These are phyloP conservation scores for Russula dissimulans DNA, from an alignment of 768 basidiomycete genomes.

Conservation along the genomic window DNA sequence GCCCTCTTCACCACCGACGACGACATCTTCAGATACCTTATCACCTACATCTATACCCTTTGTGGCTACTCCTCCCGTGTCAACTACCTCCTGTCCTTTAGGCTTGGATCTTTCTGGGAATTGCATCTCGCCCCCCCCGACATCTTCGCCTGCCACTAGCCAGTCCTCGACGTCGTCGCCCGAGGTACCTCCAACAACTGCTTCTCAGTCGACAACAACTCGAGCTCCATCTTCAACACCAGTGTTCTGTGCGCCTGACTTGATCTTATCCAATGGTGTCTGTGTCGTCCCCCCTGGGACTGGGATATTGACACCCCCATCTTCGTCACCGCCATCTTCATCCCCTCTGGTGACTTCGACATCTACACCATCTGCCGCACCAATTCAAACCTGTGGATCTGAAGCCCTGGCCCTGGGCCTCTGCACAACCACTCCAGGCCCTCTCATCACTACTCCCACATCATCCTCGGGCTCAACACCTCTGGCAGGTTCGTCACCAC, in stretches of 20 bases:
- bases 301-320: too few species aligned
- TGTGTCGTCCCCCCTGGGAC: too few species aligned
- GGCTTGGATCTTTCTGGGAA: conserved; percentile 3
- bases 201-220: too few species aligned
- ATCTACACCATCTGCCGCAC: background rate
- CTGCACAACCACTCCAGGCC: conserved; percentile 5
- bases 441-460: background rate
- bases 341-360: background rate
- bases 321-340: background rate
- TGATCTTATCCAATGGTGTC: too few species aligned
- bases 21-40: background rate
- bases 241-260: too few species aligned
- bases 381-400: conserved; percentile 14
- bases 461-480: background rate
- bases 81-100: background rate
- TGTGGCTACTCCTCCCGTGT: too few species aligned
- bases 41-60: background rate
- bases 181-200: too few species aligned
- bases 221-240: too few species aligned
- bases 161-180: too few species aligned
- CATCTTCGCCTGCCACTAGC: background rate
- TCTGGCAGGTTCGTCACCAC: background rate
- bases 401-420: conserved; percentile 20
- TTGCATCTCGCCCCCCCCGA: background rate
- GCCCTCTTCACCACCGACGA: too few species aligned